These are phyloP conservation scores for Mucor indicus DNA, from an alignment of 371 early-diverging fungal species.

Conservation along the genomic window DNA sequence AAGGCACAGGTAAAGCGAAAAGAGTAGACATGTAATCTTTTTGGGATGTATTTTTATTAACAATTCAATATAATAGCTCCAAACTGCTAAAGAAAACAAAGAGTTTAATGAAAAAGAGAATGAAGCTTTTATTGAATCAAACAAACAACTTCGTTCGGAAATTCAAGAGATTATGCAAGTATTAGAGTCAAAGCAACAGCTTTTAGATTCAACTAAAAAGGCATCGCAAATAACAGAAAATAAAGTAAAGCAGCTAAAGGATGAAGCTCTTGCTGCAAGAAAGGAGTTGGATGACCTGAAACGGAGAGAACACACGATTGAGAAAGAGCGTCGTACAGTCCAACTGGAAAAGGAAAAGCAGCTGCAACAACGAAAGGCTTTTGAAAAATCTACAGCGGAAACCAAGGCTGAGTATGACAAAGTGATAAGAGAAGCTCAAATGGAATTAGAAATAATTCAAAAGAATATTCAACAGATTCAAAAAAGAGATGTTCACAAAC, in stretches of 20 bases:
- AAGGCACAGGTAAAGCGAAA: conserved; percentile 12
- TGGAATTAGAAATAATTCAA: conserved; percentile 16
- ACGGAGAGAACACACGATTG: conserved; percentile 25
- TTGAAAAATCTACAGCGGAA: conserved; percentile 23
- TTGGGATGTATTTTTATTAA: neutral
- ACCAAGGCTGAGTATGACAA: conserved; percentile 18
- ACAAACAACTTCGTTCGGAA: conserved; percentile 32
- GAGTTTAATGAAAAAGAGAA: conserved; percentile 25
- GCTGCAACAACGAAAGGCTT: conserved; percentile 16
- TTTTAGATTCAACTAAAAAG: conserved; percentile 32
- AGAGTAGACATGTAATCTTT: neutral
- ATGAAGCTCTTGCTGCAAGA: conserved; percentile 33
- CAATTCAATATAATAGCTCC: conserved; percentile 17
- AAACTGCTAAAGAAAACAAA: conserved; percentile 23
- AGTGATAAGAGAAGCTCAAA: conserved; percentile 15
- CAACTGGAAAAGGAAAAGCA: conserved; percentile 19
- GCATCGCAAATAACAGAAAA: conserved; percentile 18
- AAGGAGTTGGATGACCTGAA: conserved; percentile 39
- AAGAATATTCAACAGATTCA: conserved; percentile 10
- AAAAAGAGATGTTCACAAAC: conserved; percentile 6
- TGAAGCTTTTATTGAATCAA: conserved; percentile 30
- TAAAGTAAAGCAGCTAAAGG: conserved; percentile 35
- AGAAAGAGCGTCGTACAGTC: conserved; percentile 24
- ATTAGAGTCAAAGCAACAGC: conserved; percentile 36
- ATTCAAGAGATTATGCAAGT: conserved; percentile 41